Conservation (phyloP, 2,329 filamentous ascomycete species). For the Emericellopsis atlantica region DNA sequence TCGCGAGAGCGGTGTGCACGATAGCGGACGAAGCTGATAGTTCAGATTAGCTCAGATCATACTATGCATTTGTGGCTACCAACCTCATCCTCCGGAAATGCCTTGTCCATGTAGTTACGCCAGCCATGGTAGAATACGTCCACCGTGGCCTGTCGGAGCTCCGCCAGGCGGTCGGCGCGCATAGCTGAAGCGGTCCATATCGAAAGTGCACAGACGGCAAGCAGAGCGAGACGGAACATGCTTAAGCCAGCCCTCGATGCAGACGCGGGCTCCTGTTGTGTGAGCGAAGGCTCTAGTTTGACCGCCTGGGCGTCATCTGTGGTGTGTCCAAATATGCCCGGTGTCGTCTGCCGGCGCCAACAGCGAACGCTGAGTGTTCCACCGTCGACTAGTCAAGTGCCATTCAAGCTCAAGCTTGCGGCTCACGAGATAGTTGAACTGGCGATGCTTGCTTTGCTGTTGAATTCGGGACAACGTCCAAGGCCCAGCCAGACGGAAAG, state of each 20-base stretch:
- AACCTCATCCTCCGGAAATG: slow-evolving; percentile 90
- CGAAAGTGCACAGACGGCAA: slow-evolving; percentile 17
- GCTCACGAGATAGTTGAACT: too few relatives aligned
- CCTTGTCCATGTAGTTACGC: slow-evolving; percentile 86
- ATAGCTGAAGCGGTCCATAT: slow-evolving; percentile 35
- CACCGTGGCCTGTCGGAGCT: slow-evolving; percentile 46
- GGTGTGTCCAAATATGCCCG: too few relatives aligned
- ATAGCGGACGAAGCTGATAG: slow-evolving; percentile 63
- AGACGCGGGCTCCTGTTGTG: too few relatives aligned
- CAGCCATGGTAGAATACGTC: slow-evolving; percentile 96
- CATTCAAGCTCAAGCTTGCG: too few relatives aligned
- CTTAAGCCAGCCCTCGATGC: slow-evolving; percentile 3
- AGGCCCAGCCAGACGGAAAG: too few relatives aligned
- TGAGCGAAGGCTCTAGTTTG: background rate
- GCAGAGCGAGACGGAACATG: slow-evolving; percentile 14
- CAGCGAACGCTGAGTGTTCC: too few relatives aligned
- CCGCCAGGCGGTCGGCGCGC: slow-evolving; percentile 39
- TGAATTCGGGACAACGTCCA: too few relatives aligned
- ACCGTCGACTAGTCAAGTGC: too few relatives aligned
- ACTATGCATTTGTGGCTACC: background rate
- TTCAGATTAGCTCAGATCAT: background rate
- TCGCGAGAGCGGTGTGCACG: slow-evolving; percentile 73
- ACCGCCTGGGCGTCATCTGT: slow-evolving; percentile 1
- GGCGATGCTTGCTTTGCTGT: too few relatives aligned
- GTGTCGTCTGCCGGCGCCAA: too few relatives aligned